These are phyloP conservation scores for Claviceps quebecensis DNA, from an alignment of 2,329 filamentous ascomycete genomes.

Conservation along the genomic window DNA sequence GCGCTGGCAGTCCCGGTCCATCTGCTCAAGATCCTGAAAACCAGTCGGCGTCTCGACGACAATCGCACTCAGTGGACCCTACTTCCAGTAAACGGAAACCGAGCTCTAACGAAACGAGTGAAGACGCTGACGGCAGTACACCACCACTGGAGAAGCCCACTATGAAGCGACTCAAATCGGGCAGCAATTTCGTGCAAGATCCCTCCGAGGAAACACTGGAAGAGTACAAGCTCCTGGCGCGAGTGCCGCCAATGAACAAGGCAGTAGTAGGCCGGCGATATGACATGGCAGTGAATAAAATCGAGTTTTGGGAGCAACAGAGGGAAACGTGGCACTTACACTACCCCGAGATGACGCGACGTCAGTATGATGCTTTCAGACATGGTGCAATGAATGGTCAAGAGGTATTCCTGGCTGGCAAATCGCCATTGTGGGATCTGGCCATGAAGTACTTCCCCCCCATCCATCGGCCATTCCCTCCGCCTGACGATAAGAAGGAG, in stretches of 20 bases:
- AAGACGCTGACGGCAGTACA: conserved; percentile 31
- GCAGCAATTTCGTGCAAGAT: conserved; percentile 23
- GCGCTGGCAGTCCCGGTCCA: conserved; percentile 17
- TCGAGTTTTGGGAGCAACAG: conserved; percentile 43
- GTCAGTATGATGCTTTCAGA: conserved; percentile 42
- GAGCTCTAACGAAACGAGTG: conserved; percentile 32
- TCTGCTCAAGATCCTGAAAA: conserved; percentile 6
- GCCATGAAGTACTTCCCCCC: conserved; percentile 47
- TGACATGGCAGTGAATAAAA: conserved; percentile 41
- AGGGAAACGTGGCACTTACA: conserved; percentile 43
- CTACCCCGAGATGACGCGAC: conserved; percentile 50
- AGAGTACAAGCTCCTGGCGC: conserved; percentile 33
- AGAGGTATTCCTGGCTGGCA: conserved; percentile 40
- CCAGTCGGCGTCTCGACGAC: conserved; percentile 10
- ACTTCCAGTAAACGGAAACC: conserved; percentile 44
- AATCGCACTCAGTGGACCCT: conserved; percentile 21
- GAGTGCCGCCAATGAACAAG: conserved; percentile 34
- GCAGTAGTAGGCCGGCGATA: conserved; percentile 41
- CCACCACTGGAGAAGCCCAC: conserved; percentile 27
- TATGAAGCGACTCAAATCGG: conserved; percentile 43
- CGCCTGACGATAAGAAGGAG: no score
- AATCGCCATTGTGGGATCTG: conserved; percentile 38
- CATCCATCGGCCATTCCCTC: conserved; percentile 8
- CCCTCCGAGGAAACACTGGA: conserved; percentile 21
- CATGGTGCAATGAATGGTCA: conserved; percentile 33